These are phyloP conservation scores for Spergularia bocconei DNA, from an alignment of 148 eudicot species.

Conservation along the genomic window DNA sequence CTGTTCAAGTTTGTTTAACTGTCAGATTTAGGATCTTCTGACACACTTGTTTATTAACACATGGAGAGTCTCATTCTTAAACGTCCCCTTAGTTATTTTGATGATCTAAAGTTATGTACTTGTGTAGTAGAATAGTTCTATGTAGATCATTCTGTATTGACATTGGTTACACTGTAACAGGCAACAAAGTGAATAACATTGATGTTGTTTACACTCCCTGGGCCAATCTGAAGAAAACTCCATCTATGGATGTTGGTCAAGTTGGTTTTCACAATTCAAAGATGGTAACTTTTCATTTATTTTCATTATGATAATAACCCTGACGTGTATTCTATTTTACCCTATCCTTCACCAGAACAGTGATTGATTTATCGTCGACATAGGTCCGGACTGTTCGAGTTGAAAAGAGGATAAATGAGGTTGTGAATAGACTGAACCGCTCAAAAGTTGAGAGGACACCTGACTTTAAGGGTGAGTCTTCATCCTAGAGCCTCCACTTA, in stretches of 20 bases:
- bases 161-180: constrained; percentile 38
- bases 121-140: not conserved
- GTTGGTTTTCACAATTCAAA: constrained; percentile 85
- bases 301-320: not conserved
- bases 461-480: constrained; percentile 70
- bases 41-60: not conserved
- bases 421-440: constrained; percentile 67
- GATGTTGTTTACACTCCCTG: constrained; percentile 99
- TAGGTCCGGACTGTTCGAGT: constrained; percentile 80
- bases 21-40: not conserved
- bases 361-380: constrained; percentile 16
- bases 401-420: constrained; percentile 79
- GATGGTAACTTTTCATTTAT: constrained; percentile 46
- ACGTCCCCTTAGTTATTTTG: not conserved
- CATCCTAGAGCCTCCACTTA: not conserved
- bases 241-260: constrained; percentile 99
- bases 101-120: not conserved
- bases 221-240: constrained; percentile 90
- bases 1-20: constrained; percentile 2
- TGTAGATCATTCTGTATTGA: constrained; percentile 12
- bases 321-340: not conserved
- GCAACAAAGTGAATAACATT: constrained; percentile 92
- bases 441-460: constrained; percentile 82
- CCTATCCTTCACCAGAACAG: not conserved
- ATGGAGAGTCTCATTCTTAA: not conserved